These are phyloP conservation scores for Papiliotrema laurentii DNA, from an alignment of 1,284 basidiomycete genomes.

Conservation along the genomic window DNA sequence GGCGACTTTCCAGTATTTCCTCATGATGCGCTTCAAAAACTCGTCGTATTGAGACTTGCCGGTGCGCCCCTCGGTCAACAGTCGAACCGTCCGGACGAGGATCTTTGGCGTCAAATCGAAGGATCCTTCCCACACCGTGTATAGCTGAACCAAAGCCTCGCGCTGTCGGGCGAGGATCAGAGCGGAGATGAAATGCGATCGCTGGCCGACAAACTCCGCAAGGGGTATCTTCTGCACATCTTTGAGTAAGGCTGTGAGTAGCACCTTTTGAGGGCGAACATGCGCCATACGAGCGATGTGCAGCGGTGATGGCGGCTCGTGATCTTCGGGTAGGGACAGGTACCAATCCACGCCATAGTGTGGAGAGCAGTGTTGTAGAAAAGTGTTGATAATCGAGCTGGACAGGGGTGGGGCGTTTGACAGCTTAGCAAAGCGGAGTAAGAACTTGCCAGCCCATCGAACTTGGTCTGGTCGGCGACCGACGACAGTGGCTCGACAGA, in stretches of 20 bases:
- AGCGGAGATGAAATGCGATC: background rate
- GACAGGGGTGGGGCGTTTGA: background rate
- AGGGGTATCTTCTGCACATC: background rate
- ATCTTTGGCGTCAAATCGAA: background rate
- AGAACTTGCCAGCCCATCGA: background rate
- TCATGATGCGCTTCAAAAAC: background rate
- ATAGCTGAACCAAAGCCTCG: background rate
- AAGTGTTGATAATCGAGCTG: constrained; percentile 2
- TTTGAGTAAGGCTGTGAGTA: background rate
- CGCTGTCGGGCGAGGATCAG: background rate
- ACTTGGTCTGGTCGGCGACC: background rate
- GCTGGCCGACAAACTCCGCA: background rate
- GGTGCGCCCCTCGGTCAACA: background rate
- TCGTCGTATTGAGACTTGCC: background rate
- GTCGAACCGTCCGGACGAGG: background rate
- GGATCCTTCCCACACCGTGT: background rate
- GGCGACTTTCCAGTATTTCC: background rate
- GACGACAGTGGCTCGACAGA: background rate
- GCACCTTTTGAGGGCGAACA: background rate
- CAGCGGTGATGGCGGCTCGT: constrained; percentile 1
- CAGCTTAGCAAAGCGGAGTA: background rate
- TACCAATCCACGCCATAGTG: background rate
- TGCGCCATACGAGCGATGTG: constrained; percentile 2
- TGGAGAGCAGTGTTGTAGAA: background rate
- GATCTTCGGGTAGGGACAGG: background rate